phyloP scores from a whole-genome alignment of 2,329 filamentous ascomycete genomes.

The Microdochium nivale region DNA sequence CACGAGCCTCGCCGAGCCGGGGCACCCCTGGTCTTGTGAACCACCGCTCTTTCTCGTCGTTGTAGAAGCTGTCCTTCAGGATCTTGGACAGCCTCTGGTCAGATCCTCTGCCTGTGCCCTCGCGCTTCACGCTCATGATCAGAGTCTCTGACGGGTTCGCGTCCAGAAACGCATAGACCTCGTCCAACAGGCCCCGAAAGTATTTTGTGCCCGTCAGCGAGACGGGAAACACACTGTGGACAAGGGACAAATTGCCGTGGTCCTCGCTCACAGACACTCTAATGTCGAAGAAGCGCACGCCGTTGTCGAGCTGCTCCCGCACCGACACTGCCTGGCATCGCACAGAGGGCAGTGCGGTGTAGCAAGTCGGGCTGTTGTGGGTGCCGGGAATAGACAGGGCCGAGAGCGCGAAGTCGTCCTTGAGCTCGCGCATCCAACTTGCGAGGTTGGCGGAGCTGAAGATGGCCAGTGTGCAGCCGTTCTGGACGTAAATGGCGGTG shows the following conservation, averaged over 20 bases:
- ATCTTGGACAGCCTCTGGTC: slow-evolving; percentile 72
- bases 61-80: slow-evolving; percentile 64
- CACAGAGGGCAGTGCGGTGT: slow-evolving; percentile 81
- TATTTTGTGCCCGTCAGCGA: slow-evolving; percentile 74
- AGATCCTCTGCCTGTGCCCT: slow-evolving; percentile 72
- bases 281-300: slow-evolving; percentile 90
- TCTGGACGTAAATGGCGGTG: slow-evolving; percentile 57
- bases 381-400: slow-evolving; percentile 87
- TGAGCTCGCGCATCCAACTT: slow-evolving; percentile 74
- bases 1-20: slow-evolving; percentile 67
- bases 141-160: slow-evolving; percentile 73
- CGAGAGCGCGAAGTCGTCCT: slow-evolving; percentile 64
- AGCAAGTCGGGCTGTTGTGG: slow-evolving; percentile 84
- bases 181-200: slow-evolving; percentile 63
- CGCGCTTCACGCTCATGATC: slow-evolving; percentile 82
- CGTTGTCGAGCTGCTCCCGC: slow-evolving; percentile 72
- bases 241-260: slow-evolving; percentile 66
- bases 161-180: slow-evolving; percentile 67
- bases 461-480: slow-evolving; percentile 49
- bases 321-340: slow-evolving; percentile 81
- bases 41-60: slow-evolving; percentile 49
- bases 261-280: slow-evolving; percentile 52
- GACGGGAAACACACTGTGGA: slow-evolving; percentile 86
- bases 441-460: slow-evolving; percentile 62
- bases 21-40: slow-evolving; percentile 72